Percentiles rank a stretch among this genome's conserved stretches.
Evolutionary conservation across 441 rosid species (phyloP).

Genomic region (Lepidium campestre): DNA sequence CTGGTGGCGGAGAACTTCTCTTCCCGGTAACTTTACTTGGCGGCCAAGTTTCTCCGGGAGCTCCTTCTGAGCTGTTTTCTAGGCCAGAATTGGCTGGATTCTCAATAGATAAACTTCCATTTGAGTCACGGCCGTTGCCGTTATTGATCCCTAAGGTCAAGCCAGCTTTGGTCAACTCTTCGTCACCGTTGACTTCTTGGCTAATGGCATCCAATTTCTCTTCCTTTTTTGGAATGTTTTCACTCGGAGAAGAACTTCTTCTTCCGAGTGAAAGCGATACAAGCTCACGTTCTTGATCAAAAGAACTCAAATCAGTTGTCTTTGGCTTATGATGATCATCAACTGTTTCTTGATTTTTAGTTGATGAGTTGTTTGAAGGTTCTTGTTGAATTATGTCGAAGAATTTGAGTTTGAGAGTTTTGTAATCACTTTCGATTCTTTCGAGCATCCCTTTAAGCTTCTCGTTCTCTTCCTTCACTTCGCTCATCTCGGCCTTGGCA

Average conservation of each 20-base stretch:
- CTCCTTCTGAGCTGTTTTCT: slow-evolving; percentile 37
- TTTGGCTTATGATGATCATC: slow-evolving; percentile 20
- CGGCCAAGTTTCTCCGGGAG: slow-evolving; percentile 42
- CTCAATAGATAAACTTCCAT: slow-evolving; percentile 21
- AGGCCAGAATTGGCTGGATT: slow-evolving; percentile 29
- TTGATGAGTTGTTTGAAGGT: slow-evolving; percentile 24
- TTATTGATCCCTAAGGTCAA: slow-evolving; percentile 53
- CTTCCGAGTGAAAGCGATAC: slow-evolving; percentile 88
- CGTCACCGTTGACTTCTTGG: slow-evolving; percentile 19
- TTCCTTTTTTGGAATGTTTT: slow-evolving; percentile 31
- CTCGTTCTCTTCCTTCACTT: slow-evolving; percentile 68
- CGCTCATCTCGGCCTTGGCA: slow-evolving; percentile 66
- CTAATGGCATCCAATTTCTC: slow-evolving; percentile 28
- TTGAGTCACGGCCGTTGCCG: slow-evolving; percentile 28
- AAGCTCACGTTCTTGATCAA: slow-evolving; percentile 47
- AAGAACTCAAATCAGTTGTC: slow-evolving; percentile 15
- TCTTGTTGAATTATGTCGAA: slow-evolving; percentile 46
- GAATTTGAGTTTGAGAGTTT: slow-evolving; percentile 54
- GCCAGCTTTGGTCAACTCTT: slow-evolving; percentile 43
- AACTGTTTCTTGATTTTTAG: slow-evolving; percentile 9
- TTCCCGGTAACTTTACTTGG: slow-evolving; percentile 47
- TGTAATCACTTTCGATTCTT: slow-evolving; percentile 60
- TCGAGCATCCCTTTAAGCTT: slow-evolving; percentile 61
- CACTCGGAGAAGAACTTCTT: slow-evolving; percentile 39
- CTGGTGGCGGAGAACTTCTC: slow-evolving; percentile 25